Percentiles rank a stretch among this genome's conserved stretches.
Conservation (phyloP, 176 grass and related monocot genomes). For the Pontederia paniculata region DNA sequence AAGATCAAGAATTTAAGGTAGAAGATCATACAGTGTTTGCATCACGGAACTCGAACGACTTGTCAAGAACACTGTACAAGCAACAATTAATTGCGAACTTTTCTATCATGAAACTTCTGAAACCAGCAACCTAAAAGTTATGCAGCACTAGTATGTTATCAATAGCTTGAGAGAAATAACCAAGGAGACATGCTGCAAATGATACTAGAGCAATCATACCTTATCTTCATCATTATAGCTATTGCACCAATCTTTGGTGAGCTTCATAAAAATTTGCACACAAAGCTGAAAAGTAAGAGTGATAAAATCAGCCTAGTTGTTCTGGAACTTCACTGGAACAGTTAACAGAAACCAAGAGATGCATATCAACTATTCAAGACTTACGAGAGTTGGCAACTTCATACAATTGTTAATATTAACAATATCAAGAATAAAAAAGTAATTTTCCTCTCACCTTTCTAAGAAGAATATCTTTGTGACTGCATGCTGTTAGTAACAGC, state of each 20-base stretch:
- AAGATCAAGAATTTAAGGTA: not conserved
- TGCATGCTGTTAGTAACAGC: conserved; percentile 69
- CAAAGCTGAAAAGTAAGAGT: conserved; percentile 48
- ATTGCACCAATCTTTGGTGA: conserved; percentile 90
- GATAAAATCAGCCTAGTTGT: not conserved
- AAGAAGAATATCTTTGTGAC: conserved; percentile 81
- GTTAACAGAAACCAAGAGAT: no score
- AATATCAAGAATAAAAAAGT: no score
- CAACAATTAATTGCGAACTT: conserved; percentile 75
- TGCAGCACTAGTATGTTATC: no score
- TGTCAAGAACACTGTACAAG: conserved; percentile 86
- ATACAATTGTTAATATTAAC: no score
- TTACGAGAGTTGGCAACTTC: no score
- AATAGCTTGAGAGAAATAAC: no score
- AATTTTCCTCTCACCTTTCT: conserved; percentile 44
- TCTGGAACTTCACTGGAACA: no score
- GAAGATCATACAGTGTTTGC: conserved; percentile 62
- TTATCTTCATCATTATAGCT: conserved; percentile 63
- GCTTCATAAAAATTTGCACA: conserved; percentile 84
- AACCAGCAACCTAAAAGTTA: conserved; percentile 65
- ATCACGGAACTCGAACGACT: conserved; percentile 91
- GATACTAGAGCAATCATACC: conserved; percentile 24
- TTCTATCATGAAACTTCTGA: conserved; percentile 79
- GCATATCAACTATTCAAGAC: no score
- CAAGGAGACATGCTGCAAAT: not conserved